These are phyloP conservation scores for Pyrenula aspistea DNA, from an alignment of 495 filamentous ascomycete species.

Conservation along the genomic window DNA sequence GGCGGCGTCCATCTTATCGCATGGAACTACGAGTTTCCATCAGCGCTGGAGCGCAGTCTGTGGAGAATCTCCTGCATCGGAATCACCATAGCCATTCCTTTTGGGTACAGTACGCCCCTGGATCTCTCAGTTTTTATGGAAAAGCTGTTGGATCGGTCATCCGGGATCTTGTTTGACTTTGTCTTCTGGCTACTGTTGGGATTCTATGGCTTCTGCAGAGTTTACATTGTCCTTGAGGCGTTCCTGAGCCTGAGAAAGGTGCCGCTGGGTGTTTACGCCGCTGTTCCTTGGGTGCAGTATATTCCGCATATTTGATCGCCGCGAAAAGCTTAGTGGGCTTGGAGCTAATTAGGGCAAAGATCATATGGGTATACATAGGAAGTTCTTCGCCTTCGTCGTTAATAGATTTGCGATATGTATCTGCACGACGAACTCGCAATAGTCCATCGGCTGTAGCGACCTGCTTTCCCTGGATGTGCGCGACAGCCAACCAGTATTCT, in stretches of 20 bases:
- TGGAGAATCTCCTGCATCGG: not conserved
- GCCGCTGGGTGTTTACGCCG: constrained; percentile 8
- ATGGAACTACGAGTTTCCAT: not conserved
- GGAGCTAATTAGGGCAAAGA: too few species aligned
- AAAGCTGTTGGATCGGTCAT: too few species aligned
- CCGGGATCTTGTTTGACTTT: not conserved
- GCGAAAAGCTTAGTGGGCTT: too few species aligned
- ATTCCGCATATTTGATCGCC: not conserved
- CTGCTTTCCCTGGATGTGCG: too few species aligned
- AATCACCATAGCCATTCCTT: not conserved
- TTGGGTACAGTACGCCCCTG: not conserved
- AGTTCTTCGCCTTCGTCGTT: too few species aligned
- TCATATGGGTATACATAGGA: too few species aligned
- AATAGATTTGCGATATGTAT: too few species aligned
- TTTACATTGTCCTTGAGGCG: constrained; percentile 15
- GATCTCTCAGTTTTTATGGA: too few species aligned
- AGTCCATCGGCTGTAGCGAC: too few species aligned
- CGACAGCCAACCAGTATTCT: too few species aligned
- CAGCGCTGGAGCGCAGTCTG: not conserved
- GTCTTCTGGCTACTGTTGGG: not conserved
- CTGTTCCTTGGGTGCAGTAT: constrained; percentile 3
- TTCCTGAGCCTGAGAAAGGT: constrained; percentile 12
- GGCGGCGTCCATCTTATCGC: not conserved
- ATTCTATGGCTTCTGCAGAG: too few species aligned
- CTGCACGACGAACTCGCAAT: too few species aligned